A percentile compares a stretch with the other conserved stretches of the same genome.
Evolutionary conservation across 108 stramenopile species (phyloP).

Genomic region (Cyclotella cryptica): DNA sequence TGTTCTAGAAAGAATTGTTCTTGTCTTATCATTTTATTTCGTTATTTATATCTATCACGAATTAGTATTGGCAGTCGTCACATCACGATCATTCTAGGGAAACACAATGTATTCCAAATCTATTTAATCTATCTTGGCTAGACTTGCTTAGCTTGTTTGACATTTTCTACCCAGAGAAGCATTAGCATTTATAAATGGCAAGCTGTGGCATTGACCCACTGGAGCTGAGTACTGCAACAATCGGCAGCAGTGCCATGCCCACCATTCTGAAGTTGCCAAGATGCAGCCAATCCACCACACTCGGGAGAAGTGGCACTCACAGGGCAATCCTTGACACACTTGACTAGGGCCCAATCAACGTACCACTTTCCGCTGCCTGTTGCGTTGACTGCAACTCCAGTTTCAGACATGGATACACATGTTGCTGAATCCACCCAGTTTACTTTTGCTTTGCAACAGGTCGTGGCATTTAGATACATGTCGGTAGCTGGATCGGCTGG

Average conservation of each 20-base stretch:
- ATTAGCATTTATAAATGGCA: not conserved
- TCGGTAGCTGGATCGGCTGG: not conserved
- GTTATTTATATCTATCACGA: no score
- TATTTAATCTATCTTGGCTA: no score
- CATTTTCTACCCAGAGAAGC: no score
- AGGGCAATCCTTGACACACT: slow-evolving; percentile 20
- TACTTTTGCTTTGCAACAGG: slow-evolving; percentile 7
- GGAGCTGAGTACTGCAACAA: not conserved
- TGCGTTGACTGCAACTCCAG: not conserved
- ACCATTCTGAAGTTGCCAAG: not conserved
- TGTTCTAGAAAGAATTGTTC: no score
- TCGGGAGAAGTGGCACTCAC: not conserved
- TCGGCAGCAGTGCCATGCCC: not conserved
- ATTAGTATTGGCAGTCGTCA: no score
- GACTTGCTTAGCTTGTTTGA: no score
- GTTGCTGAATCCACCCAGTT: not conserved
- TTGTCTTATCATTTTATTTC: no score
- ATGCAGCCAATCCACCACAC: slow-evolving; percentile 12
- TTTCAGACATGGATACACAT: not conserved
- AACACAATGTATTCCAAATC: no score
- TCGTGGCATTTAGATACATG: not conserved
- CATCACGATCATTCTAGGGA: no score
- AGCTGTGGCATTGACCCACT: not conserved
- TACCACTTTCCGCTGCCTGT: slow-evolving; percentile 17
- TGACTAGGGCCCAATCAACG: slow-evolving; percentile 3